Percentiles rank a stretch among this genome's conserved stretches.
Conservation (phyloP, 192 early-diverging fungal species). For the Chytriomyces sp. region DNA sequence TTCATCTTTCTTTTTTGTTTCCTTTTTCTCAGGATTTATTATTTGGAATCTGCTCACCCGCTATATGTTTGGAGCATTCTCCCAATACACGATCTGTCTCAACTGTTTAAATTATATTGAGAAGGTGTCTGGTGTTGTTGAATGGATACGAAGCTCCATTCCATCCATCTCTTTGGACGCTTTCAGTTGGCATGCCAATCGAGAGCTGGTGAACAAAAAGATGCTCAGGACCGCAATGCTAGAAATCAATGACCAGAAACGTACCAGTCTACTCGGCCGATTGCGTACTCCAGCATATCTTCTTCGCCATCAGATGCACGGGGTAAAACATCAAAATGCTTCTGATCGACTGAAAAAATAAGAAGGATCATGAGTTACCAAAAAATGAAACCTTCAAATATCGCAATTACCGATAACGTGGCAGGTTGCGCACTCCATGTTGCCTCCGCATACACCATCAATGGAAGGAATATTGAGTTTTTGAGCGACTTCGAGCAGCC, state of each 20-base stretch:
- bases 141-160: constrained; percentile 20
- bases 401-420: constrained; percentile 53
- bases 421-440: constrained; percentile 68
- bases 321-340: constrained; percentile 46
- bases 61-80: not conserved
- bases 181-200: constrained; percentile 34
- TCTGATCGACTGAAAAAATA: constrained; percentile 42
- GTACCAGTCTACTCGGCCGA: constrained; percentile 39
- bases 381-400: not conserved
- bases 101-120: not conserved
- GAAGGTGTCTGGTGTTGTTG: not conserved
- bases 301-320: constrained; percentile 57
- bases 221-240: not conserved
- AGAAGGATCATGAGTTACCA: not conserved
- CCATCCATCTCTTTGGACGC: constrained; percentile 25
- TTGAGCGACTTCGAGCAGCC: constrained; percentile 55
- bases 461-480: constrained; percentile 52
- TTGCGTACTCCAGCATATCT: constrained; percentile 64
- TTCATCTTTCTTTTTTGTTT: not conserved
- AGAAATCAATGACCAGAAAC: not conserved
- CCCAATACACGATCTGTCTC: not conserved
- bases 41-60: not conserved
- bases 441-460: constrained; percentile 63
- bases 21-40: not conserved
- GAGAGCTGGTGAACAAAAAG: constrained; percentile 20